Conservation (phyloP, 768 basidiomycete genomes). For the Phylloporus sp. region DNA sequence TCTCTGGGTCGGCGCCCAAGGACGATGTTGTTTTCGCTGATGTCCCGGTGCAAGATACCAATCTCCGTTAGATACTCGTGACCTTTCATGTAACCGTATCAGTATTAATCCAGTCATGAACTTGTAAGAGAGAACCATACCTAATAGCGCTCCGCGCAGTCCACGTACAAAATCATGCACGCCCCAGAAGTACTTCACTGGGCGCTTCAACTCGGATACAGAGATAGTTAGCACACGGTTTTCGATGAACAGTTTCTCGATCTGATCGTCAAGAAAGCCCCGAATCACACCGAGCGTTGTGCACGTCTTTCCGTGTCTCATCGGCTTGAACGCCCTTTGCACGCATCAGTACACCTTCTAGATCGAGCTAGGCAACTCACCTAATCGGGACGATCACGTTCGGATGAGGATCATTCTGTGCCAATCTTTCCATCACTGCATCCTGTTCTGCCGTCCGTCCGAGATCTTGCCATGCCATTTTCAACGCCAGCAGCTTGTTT, state of each 20-base stretch:
- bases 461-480: not conserved
- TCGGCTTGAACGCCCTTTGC: not conserved
- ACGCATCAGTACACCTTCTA: not conserved
- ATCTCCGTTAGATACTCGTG: conserved; percentile 13
- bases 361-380: not conserved
- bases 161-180: not conserved
- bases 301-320: not conserved
- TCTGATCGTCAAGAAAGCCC: not conserved
- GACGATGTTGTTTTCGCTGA: conserved; percentile 35
- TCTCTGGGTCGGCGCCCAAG: conserved; percentile 13
- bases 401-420: not conserved
- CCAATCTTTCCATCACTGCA: not conserved
- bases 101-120: not conserved
- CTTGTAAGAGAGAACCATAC: not conserved
- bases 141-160: not conserved
- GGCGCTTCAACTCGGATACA: not conserved
- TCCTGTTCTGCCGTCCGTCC: not conserved
- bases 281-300: not conserved
- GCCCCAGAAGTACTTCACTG: not conserved
- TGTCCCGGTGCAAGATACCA: conserved; percentile 31
- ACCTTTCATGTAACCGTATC: not conserved
- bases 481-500: not conserved
- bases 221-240: not conserved
- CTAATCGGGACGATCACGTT: not conserved
- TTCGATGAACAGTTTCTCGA: not conserved